Base-by-base conservation (phyloP, 495 filamentous ascomycete genomes). In the Penicillium angulare region DNA sequence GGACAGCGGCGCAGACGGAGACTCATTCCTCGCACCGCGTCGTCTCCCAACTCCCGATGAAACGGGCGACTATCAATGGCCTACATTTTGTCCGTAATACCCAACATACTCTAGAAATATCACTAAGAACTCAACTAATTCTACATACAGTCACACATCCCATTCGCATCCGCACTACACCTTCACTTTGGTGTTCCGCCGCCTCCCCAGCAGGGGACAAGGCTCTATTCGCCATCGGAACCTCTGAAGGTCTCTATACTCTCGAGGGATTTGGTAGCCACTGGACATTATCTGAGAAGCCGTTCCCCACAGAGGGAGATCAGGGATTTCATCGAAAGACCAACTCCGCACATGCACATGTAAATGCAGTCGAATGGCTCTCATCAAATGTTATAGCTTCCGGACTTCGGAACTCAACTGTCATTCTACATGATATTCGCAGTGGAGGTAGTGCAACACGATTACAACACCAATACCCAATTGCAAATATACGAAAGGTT, bases 341-440 rank as follows among this genome's bases (percentile, higher is more conserved):
- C 8, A 57, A 64, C 42, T 64, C 65, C 13, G 65, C 69, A 2
- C 64, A 69, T 46, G 57, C 67, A 1, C n/a, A 40, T 35, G 62
- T 75, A 7, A 64, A 52, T 15, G 60, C 65, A 15, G 67, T 76
- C 7, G 73, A 74, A 47, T 76, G 72, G 73, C 56, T 76, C 0
- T 66, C 67, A 2, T 35, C 53, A 2, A 53, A 64, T 23, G 60
- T 76, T 0, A 71, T 76, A 12, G 70, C 62, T 5, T 63, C 63
- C 1, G 73, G 73, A 1, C 54, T 69, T 7, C 64, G 64, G 22
- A 64, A 73, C 49, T 71, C 68, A 1, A 49, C 62, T 0, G 53
- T 76, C 13, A 67, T 71, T 40, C 50, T 75, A 12, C 63, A 70
- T 45, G 73, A 76, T 36, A 39, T 68, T 8, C 68, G 73, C 8